phyloP scores from a whole-genome alignment of 192 early-diverging fungal species.

The Coemansia sp. region DNA sequence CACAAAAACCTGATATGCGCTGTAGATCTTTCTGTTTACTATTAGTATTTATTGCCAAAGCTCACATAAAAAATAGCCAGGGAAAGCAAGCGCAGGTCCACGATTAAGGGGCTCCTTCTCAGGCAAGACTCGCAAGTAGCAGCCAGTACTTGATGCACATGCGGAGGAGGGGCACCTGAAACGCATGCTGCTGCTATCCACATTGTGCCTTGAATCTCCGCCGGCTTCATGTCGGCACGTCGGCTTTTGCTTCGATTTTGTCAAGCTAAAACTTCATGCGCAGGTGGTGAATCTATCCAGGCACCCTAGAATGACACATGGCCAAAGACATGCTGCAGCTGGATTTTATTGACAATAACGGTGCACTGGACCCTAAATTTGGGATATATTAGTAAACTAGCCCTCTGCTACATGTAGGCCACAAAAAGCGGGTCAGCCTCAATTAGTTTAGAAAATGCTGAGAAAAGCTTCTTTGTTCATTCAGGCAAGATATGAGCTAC shows the following conservation, averaged over 20 bases:
- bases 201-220: not conserved
- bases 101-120: not conserved
- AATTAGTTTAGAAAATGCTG: too few species aligned
- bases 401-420: not conserved
- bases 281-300: not conserved
- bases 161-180: not conserved
- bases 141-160: not conserved
- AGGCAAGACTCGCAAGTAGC: not conserved
- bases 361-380: not conserved
- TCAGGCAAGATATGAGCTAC: not conserved
- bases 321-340: too few species aligned
- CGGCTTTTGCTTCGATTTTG: not conserved
- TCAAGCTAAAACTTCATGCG: not conserved
- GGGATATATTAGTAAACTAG: not conserved
- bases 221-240: not conserved
- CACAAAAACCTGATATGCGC: not conserved
- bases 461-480: not conserved
- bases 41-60: not conserved
- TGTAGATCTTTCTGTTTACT: not conserved
- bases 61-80: not conserved
- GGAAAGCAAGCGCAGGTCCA: not conserved
- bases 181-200: not conserved
- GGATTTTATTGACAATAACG: too few species aligned
- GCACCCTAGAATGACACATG: not conserved
- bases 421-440: constrained; percentile 16